These are phyloP conservation scores for Chaetothyriales sp. DNA, from an alignment of 2,329 filamentous ascomycete species.

Conservation along the genomic window DNA sequence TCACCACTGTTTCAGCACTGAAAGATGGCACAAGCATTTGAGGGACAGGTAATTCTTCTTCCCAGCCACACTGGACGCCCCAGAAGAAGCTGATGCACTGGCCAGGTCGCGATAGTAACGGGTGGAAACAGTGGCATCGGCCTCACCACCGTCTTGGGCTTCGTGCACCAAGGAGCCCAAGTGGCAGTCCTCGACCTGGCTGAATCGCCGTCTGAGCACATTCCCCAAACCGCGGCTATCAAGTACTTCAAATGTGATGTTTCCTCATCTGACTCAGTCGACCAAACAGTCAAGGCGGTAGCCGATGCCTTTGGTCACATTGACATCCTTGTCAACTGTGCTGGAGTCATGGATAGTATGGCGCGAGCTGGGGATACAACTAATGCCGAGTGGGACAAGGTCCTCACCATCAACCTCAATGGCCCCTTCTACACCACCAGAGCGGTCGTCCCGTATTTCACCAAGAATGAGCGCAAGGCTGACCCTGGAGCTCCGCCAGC, in stretches of 20 bases:
- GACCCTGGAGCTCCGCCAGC: slow-evolving; percentile 47
- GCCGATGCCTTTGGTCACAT: slow-evolving; percentile 85
- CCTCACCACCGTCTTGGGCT: slow-evolving; percentile 24
- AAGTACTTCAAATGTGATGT: slow-evolving; percentile 25
- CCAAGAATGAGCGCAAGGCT: background rate
- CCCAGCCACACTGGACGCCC: too few relatives aligned
- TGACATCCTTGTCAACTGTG: slow-evolving; percentile 92
- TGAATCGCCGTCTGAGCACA: background rate
- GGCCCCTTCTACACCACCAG: slow-evolving; percentile 1
- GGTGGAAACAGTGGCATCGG: slow-evolving; percentile 33
- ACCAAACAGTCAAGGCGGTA: slow-evolving; percentile 81
- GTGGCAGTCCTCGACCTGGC: background rate
- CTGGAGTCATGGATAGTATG: slow-evolving; percentile 47
- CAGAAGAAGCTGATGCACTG: too few relatives aligned
- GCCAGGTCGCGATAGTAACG: slow-evolving; percentile 2
- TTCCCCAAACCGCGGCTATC: background rate
- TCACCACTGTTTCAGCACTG: too few relatives aligned
- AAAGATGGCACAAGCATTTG: too few relatives aligned
- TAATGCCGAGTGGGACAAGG: background rate
- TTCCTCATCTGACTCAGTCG: slow-evolving; percentile 79
- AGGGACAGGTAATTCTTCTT: too few relatives aligned
- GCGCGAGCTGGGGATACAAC: background rate
- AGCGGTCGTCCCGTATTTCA: background rate
- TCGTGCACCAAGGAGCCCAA: background rate
- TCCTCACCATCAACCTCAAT: background rate